phyloP scores from a whole-genome alignment of 768 basidiomycete species.

The Leucosporidium yakuticum region DNA sequence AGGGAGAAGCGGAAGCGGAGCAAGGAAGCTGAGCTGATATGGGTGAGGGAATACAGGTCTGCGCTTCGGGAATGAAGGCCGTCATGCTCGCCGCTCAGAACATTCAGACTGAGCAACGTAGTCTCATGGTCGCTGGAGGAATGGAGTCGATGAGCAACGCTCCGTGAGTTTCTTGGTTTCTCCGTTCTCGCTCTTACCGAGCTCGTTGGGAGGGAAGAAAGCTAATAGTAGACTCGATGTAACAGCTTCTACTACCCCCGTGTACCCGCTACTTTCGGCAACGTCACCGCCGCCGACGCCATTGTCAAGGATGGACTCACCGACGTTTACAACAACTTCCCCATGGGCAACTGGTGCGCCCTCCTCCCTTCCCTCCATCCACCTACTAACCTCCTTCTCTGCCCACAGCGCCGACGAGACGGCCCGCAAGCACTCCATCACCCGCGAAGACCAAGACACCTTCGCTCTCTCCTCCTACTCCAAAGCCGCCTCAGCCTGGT shows the following conservation, averaged over 20 bases:
- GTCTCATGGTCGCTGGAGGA: slow-evolving; percentile 85
- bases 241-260: slow-evolving; percentile 47
- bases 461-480: slow-evolving; percentile 94
- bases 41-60: slow-evolving; percentile 40
- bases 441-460: slow-evolving; percentile 77
- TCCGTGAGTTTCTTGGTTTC: slow-evolving; percentile 61
- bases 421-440: slow-evolving; percentile 72
- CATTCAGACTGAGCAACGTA: slow-evolving; percentile 78
- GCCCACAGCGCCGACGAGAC: slow-evolving; percentile 61
- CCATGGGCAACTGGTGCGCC: slow-evolving; percentile 85
- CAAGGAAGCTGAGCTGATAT: too few relatives aligned
- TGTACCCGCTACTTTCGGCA: slow-evolving; percentile 60
- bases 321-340: slow-evolving; percentile 95
- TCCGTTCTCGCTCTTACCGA: background rate
- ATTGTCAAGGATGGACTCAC: slow-evolving; percentile 87
- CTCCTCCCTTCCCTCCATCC: too few relatives aligned
- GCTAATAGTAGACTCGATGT: too few relatives aligned
- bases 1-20: too few relatives aligned
- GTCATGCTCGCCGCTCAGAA: slow-evolving; percentile 89
- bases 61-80: slow-evolving; percentile 93
- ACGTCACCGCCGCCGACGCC: slow-evolving; percentile 79
- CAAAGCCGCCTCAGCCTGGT: slow-evolving; percentile 88
- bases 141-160: slow-evolving; percentile 99
- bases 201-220: too few relatives aligned
- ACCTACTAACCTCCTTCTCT: background rate